Percentiles rank a stretch among this genome's conserved stretches.
Evolutionary conservation across 305 asterid species (phyloP).

Genomic region (Fraxinus albicans): DNA sequence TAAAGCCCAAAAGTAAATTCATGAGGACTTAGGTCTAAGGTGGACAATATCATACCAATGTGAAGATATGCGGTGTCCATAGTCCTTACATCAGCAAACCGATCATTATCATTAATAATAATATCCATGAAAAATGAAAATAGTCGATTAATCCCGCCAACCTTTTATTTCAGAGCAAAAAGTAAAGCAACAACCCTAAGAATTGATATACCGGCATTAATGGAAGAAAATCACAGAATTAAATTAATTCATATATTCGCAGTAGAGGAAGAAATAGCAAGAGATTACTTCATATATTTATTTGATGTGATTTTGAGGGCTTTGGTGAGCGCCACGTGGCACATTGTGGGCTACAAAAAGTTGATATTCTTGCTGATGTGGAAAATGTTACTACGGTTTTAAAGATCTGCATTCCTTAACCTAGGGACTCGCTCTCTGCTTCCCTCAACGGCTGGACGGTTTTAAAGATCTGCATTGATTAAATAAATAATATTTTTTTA

Average conservation of each 20-base stretch:
- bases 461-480: neutral
- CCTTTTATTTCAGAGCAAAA: neutral
- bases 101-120: neutral
- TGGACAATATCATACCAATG: too few relatives aligned
- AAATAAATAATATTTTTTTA: neutral
- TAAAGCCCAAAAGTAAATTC: too few relatives aligned
- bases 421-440: constrained; percentile 32
- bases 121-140: neutral
- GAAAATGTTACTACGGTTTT: constrained; percentile 7
- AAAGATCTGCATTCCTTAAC: neutral
- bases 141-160: neutral
- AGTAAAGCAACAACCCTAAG: neutral
- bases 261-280: neutral
- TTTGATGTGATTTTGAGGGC: constrained; percentile 5
- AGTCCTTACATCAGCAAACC: neutral
- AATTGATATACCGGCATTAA: neutral
- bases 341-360: neutral
- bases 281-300: constrained; percentile 2
- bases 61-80: too few relatives aligned
- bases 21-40: too few relatives aligned
- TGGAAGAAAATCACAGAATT: neutral
- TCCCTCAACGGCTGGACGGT: neutral
- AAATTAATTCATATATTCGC: neutral
- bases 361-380: constrained; percentile 32
- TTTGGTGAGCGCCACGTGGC: constrained; percentile 31